Evolutionary conservation across 2,329 filamentous ascomycete species (phyloP).

Genomic region (Boeremia lycopersici): DNA sequence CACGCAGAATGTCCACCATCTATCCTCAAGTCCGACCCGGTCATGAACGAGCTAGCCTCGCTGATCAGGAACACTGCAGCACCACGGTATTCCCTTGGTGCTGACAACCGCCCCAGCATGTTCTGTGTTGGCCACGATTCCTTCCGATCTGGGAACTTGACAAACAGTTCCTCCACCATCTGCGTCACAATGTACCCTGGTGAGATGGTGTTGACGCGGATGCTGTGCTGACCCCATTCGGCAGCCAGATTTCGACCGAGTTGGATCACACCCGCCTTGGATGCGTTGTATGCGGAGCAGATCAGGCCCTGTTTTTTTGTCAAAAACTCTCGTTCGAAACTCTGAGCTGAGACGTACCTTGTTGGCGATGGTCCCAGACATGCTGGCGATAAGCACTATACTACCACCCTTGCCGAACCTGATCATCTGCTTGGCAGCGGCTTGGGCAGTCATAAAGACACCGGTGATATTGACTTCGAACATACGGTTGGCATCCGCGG

Average conservation of each 20-base stretch:
- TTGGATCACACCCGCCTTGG: constrained; percentile 76
- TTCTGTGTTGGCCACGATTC: constrained; percentile 82
- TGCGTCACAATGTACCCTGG: constrained; percentile 81
- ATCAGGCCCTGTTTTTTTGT: constrained; percentile 60
- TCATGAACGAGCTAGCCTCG: constrained; percentile 51
- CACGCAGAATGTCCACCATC: constrained; percentile 49
- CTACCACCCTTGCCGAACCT: constrained; percentile 64
- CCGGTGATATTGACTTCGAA: constrained; percentile 67
- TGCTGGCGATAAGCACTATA: constrained; percentile 67
- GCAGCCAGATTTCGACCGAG: constrained; percentile 71
- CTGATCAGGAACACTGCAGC: constrained; percentile 49
- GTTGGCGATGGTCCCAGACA: constrained; percentile 67
- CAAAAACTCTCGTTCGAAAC: constrained; percentile 7
- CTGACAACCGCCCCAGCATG: constrained; percentile 66
- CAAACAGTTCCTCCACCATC: constrained; percentile 83
- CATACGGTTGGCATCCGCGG: constrained; percentile 67
- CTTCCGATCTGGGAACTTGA: constrained; percentile 70
- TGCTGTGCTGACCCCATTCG: constrained; percentile 75
- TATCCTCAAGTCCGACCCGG: constrained; percentile 47
- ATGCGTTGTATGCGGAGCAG: constrained; percentile 76
- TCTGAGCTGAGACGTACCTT: constrained; percentile 53
- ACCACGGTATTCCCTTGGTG: constrained; percentile 46
- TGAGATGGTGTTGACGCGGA: constrained; percentile 81
- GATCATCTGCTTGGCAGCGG: constrained; percentile 69
- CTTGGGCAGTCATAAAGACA: constrained; percentile 68